Evolutionary conservation across 2,329 filamentous ascomycete genomes (phyloP).

Genomic region (Trichophyton schoenleinii): DNA sequence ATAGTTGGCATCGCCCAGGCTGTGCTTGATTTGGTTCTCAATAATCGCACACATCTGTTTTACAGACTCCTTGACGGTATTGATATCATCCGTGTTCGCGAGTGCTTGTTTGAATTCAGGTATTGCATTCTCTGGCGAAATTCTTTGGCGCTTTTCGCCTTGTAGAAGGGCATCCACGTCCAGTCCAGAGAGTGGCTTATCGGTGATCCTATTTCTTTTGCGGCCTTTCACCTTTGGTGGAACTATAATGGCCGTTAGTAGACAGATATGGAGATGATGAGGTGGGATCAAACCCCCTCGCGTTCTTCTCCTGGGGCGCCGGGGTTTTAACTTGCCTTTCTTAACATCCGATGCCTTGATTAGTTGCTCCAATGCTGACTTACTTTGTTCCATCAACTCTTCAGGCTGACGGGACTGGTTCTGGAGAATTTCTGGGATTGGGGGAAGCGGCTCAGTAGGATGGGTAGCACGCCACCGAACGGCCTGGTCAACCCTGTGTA

Average conservation of each 20-base stretch:
- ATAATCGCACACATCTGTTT: conserved; percentile 66
- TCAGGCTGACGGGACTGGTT: conserved; percentile 62
- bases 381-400: conserved; percentile 48
- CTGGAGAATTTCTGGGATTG: conserved; percentile 51
- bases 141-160: conserved; percentile 39
- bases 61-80: conserved; percentile 52
- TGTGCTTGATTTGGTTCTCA: conserved; percentile 54
- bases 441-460: conserved; percentile 51
- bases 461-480: conserved; percentile 71
- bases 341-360: conserved; percentile 66
- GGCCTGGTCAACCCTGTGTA: conserved; percentile 83
- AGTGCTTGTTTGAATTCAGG: conserved; percentile 83
- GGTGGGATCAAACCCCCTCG: not conserved
- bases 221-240: conserved; percentile 66
- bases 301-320: not conserved
- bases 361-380: conserved; percentile 49
- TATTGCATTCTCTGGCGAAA: conserved; percentile 62
- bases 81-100: conserved; percentile 45
- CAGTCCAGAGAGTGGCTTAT: conserved; percentile 79
- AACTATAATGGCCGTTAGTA: conserved; percentile 37
- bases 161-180: conserved; percentile 73
- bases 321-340: conserved; percentile 47
- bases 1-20: conserved; percentile 65
- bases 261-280: not conserved
- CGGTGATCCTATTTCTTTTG: conserved; percentile 51